phyloP scores from a whole-genome alignment of 2,329 filamentous ascomycete species.

The Scedosporium boydii region DNA sequence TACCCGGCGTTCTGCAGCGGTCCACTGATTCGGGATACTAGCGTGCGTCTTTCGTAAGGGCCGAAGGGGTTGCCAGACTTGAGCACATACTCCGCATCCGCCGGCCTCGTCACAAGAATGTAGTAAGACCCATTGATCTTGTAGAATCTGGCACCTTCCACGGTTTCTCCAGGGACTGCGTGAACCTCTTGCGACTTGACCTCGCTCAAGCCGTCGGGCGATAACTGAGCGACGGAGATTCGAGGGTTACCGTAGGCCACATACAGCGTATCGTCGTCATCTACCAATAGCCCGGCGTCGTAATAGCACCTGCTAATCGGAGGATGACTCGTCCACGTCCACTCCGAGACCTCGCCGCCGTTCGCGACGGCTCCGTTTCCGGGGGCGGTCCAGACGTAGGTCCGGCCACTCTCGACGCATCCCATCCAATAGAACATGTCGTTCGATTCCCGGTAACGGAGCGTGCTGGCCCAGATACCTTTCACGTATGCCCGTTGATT shows the following conservation, averaged over 20 bases:
- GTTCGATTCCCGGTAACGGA: constrained; percentile 40
- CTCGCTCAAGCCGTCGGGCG: constrained; percentile 29
- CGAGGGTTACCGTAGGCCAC: constrained; percentile 42
- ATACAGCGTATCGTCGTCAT: constrained; percentile 50
- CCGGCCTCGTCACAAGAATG: constrained; percentile 26
- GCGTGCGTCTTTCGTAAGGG: constrained; percentile 4
- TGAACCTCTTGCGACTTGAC: constrained; percentile 35
- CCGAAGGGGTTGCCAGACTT: neutral
- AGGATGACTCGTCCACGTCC: constrained; percentile 9
- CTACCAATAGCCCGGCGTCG: constrained; percentile 47
- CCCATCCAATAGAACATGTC: constrained; percentile 48
- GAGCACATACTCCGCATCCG: constrained; percentile 3
- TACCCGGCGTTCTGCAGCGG: constrained; percentile 20
- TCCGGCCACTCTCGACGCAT: constrained; percentile 39
- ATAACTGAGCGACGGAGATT: constrained; percentile 41
- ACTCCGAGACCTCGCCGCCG: constrained; percentile 28
- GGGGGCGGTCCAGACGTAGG: constrained; percentile 42
- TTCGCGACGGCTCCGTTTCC: constrained; percentile 21
- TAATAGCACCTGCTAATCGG: constrained; percentile 39
- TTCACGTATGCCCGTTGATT: neutral
- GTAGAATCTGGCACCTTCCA: constrained; percentile 48
- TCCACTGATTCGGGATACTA: neutral
- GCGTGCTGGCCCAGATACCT: constrained; percentile 29
- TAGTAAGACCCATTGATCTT: constrained; percentile 47
- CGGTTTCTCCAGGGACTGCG: constrained; percentile 10